Conservation (phyloP, 140 eudicot genomes). For the Artemisia princeps region DNA sequence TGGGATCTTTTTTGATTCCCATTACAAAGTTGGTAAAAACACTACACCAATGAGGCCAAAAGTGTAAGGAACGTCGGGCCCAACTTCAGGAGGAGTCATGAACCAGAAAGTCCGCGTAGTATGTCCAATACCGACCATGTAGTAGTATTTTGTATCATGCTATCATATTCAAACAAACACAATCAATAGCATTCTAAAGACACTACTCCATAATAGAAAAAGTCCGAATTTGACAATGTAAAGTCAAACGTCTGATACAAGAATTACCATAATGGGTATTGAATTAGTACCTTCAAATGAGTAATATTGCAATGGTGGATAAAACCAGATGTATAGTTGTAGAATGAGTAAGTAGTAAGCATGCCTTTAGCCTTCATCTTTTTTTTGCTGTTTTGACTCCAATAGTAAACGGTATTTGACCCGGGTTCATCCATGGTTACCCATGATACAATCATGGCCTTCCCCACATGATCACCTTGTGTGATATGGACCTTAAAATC, state of each 20-base stretch:
- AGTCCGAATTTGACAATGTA: neutral
- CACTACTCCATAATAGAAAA: too few relatives aligned
- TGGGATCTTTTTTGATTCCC: neutral
- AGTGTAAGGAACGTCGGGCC: slow-evolving; percentile 62
- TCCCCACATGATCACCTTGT: slow-evolving; percentile 75
- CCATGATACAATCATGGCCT: slow-evolving; percentile 78
- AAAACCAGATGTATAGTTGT: slow-evolving; percentile 74
- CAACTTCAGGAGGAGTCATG: slow-evolving; percentile 54
- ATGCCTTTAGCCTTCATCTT: slow-evolving; percentile 38
- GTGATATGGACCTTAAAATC: slow-evolving; percentile 66
- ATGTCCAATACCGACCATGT: slow-evolving; percentile 48
- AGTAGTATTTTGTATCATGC: slow-evolving; percentile 51
- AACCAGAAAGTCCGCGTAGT: slow-evolving; percentile 47
- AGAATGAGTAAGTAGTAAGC: slow-evolving; percentile 45
- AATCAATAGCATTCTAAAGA: too few relatives aligned
- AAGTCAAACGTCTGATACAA: neutral
- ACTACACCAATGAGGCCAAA: slow-evolving; percentile 62
- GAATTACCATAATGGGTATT: neutral
- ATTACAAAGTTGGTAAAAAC: neutral
- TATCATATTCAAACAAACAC: slow-evolving; percentile 29
- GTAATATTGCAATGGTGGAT: slow-evolving; percentile 75
- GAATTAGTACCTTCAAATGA: slow-evolving; percentile 40
- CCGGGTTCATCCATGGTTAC: slow-evolving; percentile 64
- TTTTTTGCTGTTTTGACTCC: slow-evolving; percentile 35
- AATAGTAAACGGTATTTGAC: slow-evolving; percentile 42